A percentile compares a stretch with the other conserved stretches of the same genome.
phyloP scores from a whole-genome alignment of 192 early-diverging fungal genomes.

The Mortierella hygrophila region DNA sequence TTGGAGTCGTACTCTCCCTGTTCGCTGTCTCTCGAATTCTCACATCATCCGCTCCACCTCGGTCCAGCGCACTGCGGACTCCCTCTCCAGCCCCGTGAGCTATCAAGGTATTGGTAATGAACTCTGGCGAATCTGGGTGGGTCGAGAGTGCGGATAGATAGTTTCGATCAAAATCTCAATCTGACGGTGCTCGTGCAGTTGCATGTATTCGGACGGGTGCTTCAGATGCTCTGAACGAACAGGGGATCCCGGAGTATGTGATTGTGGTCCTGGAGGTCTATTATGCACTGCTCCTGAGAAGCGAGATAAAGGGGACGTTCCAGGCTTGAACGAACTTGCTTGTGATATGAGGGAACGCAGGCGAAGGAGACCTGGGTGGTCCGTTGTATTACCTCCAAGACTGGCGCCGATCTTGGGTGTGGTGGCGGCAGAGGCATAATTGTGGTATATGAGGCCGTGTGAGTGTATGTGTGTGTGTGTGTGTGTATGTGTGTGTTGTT shows the following conservation, averaged over 20 bases:
- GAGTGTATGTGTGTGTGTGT: neutral
- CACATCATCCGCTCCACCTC: too few relatives aligned
- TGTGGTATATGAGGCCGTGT: neutral
- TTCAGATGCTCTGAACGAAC: too few relatives aligned
- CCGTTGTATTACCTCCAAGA: neutral
- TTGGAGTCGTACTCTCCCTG: too few relatives aligned
- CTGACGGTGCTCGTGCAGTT: neutral
- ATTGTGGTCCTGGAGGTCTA: neutral
- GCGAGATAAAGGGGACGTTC: neutral
- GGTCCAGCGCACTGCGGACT: too few relatives aligned
- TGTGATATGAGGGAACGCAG: neutral
- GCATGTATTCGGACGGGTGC: neutral
- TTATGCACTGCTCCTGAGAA: neutral
- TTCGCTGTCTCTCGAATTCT: too few relatives aligned
- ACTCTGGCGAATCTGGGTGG: slow-evolving; percentile 23
- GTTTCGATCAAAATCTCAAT: neutral
- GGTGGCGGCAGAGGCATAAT: neutral
- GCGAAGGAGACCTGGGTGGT: neutral
- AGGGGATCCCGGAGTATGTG: neutral
- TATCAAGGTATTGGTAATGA: neutral
- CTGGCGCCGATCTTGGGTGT: neutral
- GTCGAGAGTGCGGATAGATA: slow-evolving; percentile 6
- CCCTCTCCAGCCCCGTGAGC: too few relatives aligned
- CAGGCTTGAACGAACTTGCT: neutral
- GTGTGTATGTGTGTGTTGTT: neutral